These are phyloP conservation scores for Diaporthe capsici DNA, from an alignment of 2,329 filamentous ascomycete genomes.

Conservation along the genomic window DNA sequence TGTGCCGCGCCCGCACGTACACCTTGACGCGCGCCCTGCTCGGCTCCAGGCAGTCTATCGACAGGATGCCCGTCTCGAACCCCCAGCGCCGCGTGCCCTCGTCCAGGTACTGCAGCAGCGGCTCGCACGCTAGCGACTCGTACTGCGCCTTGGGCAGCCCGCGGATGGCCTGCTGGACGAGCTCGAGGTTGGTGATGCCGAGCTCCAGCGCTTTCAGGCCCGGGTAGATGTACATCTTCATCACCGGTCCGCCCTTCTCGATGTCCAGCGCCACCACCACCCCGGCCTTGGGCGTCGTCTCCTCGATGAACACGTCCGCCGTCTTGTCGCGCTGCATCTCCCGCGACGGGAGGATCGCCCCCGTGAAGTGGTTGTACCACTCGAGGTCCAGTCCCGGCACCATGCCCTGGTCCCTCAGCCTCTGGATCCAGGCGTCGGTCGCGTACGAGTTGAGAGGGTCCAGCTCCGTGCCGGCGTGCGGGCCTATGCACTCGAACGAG, in stretches of 20 bases:
- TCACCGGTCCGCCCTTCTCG: conserved; percentile 44
- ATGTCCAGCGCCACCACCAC: conserved; percentile 46
- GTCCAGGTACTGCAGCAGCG: conserved; percentile 45
- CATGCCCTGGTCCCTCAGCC: conserved; percentile 42
- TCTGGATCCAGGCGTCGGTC: conserved; percentile 44
- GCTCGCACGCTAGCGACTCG: conserved; percentile 44
- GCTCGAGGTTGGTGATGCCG: conserved; percentile 44
- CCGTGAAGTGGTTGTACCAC: conserved; percentile 45
- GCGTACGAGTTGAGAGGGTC: conserved; percentile 44
- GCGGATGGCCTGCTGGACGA: conserved; percentile 44
- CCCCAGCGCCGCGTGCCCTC: conserved; percentile 44
- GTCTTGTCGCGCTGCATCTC: conserved; percentile 39
- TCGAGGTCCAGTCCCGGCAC: conserved; percentile 45
- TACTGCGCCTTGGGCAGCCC: conserved; percentile 43
- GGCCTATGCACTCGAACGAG: conserved; percentile 46
- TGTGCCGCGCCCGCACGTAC: conserved; percentile 45
- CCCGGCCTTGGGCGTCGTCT: conserved; percentile 46
- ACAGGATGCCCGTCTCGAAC: conserved; percentile 46
- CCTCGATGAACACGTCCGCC: conserved; percentile 42
- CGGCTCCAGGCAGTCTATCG: conserved; percentile 45
- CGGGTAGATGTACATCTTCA: conserved; percentile 47
- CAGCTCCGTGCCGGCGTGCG: conserved; percentile 43
- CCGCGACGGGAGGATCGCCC: conserved; percentile 40
- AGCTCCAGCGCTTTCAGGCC: conserved; percentile 45
- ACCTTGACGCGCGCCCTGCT: conserved; percentile 46